Evolutionary conservation across 352 stramenopile genomes (phyloP), one percentile per base, ranked within the genome.

Genomic region (Phytophthora pseudosyringae): DNA sequence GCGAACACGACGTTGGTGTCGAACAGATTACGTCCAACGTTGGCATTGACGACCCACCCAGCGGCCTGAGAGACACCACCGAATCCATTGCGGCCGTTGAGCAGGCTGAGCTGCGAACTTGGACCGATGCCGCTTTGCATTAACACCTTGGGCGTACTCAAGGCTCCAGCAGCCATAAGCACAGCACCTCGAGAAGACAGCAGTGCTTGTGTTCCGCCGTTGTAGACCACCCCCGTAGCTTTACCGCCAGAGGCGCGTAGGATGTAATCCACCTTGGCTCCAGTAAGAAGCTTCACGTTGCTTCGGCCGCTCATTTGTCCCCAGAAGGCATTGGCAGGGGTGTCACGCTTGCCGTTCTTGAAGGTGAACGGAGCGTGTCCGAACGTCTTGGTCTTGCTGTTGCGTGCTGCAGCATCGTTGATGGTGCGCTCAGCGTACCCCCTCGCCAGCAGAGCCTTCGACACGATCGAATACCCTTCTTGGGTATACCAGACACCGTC

Each of bases 71-170:
- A 65, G 38, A 89, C 63, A 45, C 80, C 80, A 35, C 71, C 55
- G 49, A 89, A 89, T n/a, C 74, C 64, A 44, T 55, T 69, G n/a
- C 39, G 53, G 29, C 54, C 51, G 39, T 71, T 73, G 2, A 87
- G 71, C 59, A 84, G 21, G 4, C 38, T 60, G 3, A 96, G 69
- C 50, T 92, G 77, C 15, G 79, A 50, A 13, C 44, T 52, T 7
- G 81, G 80, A 5, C 88, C 89, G 47, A 97, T 79, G 18, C 86
- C 89, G 50, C 69, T 88, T 40, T 90, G 74, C 57, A 93, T 83
- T 1, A 97, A 69, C 9, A 97, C 71, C 49, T 95, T 91, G 10
- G 90, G 87, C 5, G 87, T 90, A 44, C 75, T 73, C 16, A 91
- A 55, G 1, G 88, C 80, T 4, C 87, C 87, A 1, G 80, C 81